Percentiles rank a stretch among this genome's conserved stretches.
Evolutionary conservation across 768 basidiomycete genomes (phyloP).

Genomic region (Russula sp.): DNA sequence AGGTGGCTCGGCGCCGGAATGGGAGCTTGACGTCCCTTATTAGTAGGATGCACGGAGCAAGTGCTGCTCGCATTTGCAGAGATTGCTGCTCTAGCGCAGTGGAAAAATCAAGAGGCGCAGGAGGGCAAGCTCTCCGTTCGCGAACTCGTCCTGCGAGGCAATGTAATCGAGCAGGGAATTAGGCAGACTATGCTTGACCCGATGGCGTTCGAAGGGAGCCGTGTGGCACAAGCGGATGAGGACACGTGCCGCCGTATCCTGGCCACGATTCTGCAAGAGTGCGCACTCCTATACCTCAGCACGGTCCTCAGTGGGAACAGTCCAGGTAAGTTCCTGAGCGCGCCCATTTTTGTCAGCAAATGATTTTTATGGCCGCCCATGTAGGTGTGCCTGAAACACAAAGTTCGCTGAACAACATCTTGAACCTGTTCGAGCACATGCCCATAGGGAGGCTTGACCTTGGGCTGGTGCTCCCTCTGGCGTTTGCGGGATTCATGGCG

Average conservation of each 20-base stretch:
- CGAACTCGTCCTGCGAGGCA: slow-evolving; percentile 72
- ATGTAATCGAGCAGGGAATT: slow-evolving; percentile 65
- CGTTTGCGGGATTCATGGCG: slow-evolving; percentile 24
- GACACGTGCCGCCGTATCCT: slow-evolving; percentile 28
- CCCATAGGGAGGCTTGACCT: slow-evolving; percentile 26
- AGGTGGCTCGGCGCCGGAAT: slow-evolving; percentile 36
- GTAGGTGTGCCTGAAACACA: slow-evolving; percentile 31
- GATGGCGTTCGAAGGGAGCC: slow-evolving; percentile 42
- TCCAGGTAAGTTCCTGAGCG: slow-evolving; percentile 24
- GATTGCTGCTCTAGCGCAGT: slow-evolving; percentile 65
- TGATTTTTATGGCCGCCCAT: slow-evolving; percentile 19
- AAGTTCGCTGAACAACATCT: slow-evolving; percentile 22
- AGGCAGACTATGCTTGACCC: slow-evolving; percentile 41
- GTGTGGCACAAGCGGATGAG: slow-evolving; percentile 12
- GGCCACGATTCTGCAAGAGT: slow-evolving; percentile 28
- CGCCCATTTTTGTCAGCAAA: background rate
- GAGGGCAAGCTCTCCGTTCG: slow-evolving; percentile 68
- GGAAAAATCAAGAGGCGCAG: slow-evolving; percentile 64
- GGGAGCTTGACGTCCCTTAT: slow-evolving; percentile 57
- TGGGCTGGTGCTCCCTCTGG: slow-evolving; percentile 27
- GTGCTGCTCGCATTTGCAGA: slow-evolving; percentile 74
- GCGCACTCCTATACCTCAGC: slow-evolving; percentile 29
- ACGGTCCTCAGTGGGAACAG: slow-evolving; percentile 29
- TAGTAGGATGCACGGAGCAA: slow-evolving; percentile 79
- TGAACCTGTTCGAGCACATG: slow-evolving; percentile 26